Base-by-base conservation (phyloP, 1,284 basidiomycete genomes). In the Malassezia caprae region DNA sequence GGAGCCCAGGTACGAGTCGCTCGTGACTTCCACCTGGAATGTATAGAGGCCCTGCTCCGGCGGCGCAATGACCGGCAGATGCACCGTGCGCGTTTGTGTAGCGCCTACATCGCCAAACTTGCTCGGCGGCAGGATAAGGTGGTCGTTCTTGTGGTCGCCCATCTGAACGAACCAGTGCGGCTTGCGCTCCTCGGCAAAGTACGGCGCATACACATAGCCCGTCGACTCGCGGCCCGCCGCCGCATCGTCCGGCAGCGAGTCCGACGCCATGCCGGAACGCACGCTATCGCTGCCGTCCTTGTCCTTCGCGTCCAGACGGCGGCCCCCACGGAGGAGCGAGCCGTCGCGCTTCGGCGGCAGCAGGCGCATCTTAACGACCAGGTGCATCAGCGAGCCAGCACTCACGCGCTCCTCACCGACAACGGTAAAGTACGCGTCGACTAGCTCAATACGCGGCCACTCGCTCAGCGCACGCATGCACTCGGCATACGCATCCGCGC, bases 21-120 rank as follows among this genome's bases (percentile, higher is more conserved):
- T 89, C 62, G 87, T 78, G 48, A 94, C 77, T 65, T 87, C 83
- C 0, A 88, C 80, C 65, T 87, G 87, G 84, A 96, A 96, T 6
- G 87, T 87, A 76, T 91, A 91, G 48, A 87, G 69, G 13, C 89
- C 90, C 1, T 85, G 80, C 51, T 82, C 82, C 12, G 84, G 86
- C 1, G 94, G 94, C 0, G 90, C 91, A 76, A 96, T 90, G 82
- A 98, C 96, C 69, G 90, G 88, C 40, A 96, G 78, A 73, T 86
- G 87, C 79, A 88, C 91, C 30, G 85, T 82, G 51, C 90, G 83
- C 65, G 86, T 85, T 67, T 86, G 81, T 30, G 83, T 79, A 0
- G 74, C 61, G 13, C 81, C 78, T n/a, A 79, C 76, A 52, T 78
- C 78, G 0, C 81, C 74, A 28, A 96, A 82, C 69, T 85, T 85